Evolutionary conservation across 176 grass and related monocot species (phyloP).

Genomic region (Stipa capillata): DNA sequence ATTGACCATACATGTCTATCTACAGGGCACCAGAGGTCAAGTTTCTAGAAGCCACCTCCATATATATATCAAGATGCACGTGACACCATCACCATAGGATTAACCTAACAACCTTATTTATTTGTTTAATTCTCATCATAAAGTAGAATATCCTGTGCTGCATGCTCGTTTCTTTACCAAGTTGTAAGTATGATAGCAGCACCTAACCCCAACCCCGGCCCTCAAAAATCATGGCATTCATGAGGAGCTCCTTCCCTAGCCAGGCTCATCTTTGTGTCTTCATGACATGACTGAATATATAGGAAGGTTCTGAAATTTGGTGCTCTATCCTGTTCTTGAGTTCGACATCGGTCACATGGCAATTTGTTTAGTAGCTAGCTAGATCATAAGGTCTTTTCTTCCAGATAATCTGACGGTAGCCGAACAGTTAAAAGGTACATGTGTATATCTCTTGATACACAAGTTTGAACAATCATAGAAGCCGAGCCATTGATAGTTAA

Average conservation of each 20-base stretch:
- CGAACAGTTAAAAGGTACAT: too few species aligned
- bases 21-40: too few species aligned
- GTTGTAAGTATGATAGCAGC: too few species aligned
- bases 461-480: not conserved
- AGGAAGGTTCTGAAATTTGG: slow-evolving; percentile 13
- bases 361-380: not conserved
- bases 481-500: not conserved
- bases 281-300: not conserved
- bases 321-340: not conserved
- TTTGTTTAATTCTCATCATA: not conserved
- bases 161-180: too few species aligned
- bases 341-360: not conserved
- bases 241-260: not conserved
- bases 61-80: not conserved
- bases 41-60: slow-evolving; percentile 34
- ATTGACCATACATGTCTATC: not conserved
- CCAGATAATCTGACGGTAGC: not conserved
- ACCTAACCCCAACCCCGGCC: not conserved
- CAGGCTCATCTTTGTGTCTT: not conserved
- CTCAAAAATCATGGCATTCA: not conserved
- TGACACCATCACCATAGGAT: not conserved
- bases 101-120: not conserved
- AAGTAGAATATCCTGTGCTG: not conserved
- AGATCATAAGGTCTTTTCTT: not conserved
- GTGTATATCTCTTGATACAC: not conserved